Evolutionary conservation across 2,329 filamentous ascomycete genomes (phyloP), one percentile per base, ranked within the genome.

Genomic region (Ophiobolus disseminans): DNA sequence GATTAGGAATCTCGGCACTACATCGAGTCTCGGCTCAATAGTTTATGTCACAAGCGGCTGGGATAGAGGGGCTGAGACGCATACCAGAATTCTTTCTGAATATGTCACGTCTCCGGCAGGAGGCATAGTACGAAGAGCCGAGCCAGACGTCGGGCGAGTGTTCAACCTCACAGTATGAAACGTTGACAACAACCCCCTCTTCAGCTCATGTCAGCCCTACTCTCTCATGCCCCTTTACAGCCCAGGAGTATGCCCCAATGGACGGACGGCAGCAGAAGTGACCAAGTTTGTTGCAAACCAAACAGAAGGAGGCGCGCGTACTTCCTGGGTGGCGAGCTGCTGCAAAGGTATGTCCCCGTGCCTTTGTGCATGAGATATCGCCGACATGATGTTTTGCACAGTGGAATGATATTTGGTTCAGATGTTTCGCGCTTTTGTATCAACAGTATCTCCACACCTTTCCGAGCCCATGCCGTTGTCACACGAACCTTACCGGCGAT

Each of bases 191-290:
- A 3, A 53, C 28, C 45, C 50, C 1, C 26, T 20, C 11, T 52
- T 41, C 20, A 41, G 21, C n/a, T 43, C 36, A 5, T 50, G 50
- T 28, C 46, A 49, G 26, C 40, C 31, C 2, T 50, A 43, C 32
- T 25, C 31, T 2, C n/a, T n/a, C n/a, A 40, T 13, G 22, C 42
- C 38, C 2, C 16, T 34, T 8, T 55, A 51, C 21, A 55, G 53
- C 16, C 53, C 53, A 1, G 53, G 45, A 3, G 38, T 52, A n/a
- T 52, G 52, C 28, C 48, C 45, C 16, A 30, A 35, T 16, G 45
- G 48, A 4, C 48, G 49, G 10, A 40, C 26, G 6, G 13, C 47
- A 8, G 48, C 45, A 0, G 52, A 48, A 26, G 26, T 51, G 1
- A 55, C 52, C 3, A 44, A 43, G 11, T 20, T 16, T 11, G 23